Evolutionary conservation across 1,139 yeast genomes (phyloP), one percentile per base, ranked within the genome.

Genomic region (Wickerhamiella infanticola): DNA sequence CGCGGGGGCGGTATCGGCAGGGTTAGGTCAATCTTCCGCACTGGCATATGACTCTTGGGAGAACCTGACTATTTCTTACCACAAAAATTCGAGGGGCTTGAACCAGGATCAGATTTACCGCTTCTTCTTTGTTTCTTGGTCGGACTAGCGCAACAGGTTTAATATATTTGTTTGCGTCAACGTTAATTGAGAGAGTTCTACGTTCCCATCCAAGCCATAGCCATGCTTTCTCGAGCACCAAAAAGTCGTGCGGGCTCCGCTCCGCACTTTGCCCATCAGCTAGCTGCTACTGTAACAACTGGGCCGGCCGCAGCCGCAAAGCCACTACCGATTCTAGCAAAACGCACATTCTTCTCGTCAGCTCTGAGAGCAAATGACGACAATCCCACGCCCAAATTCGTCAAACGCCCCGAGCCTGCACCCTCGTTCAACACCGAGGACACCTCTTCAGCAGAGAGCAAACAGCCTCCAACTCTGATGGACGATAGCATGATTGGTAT

Each of bases 401-500:
- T 35, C 37, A 42, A 58, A 27, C 61, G 76, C 51, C 75, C 76
- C 6, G 62, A 60, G 38, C 77, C 77, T n/a, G 73, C 77, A 35
- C 77, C 77, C n/a, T 62, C 69, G 46, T 69, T 69, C 56, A 65
- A 68, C 56, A 55, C 41, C 4, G 51, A 47, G 41, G 45, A 46
- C 24, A 47, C 40, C 26, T 36, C 44, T 24, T 39, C 44, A 35
- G 33, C 7, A 11, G 9, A 11, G 9, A 7, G 7, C 7, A 37
- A 27, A 24, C 41, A 31, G 25, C 37, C 35, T 9, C 18, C 27
- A 11, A 37, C 43, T 5, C 27, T 27, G 46, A 75, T 77, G 83
- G 95, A 84, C 60, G 86, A 81, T 59, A 81, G 94, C 18, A 80
- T 88, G 59, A 84, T 90, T 51, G 98, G 98, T 9, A 75, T 86